Percentiles rank a stretch among this genome's conserved stretches.
Evolutionary conservation across 169 alveolate species (phyloP).

Genomic region (Plasmodium gonderi): DNA sequence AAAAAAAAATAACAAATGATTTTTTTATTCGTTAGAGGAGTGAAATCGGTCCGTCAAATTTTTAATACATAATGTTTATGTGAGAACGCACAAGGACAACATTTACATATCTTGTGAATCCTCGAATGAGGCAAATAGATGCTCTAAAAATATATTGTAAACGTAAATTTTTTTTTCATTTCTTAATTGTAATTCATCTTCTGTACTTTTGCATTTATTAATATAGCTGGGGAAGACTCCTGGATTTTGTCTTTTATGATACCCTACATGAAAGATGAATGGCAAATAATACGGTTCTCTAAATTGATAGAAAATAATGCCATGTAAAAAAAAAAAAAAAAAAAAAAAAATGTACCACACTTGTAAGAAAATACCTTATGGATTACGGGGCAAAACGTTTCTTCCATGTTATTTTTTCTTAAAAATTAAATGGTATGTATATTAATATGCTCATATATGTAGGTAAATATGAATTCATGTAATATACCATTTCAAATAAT

Average conservation of each 20-base stretch:
- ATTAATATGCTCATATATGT: not conserved
- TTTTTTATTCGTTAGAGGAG: not conserved
- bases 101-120: too few relatives aligned
- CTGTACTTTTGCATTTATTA: slow-evolving; percentile 86
- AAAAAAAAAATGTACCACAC: slow-evolving; percentile 1
- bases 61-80: not conserved
- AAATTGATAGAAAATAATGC: not conserved
- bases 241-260: slow-evolving; percentile 81
- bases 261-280: slow-evolving; percentile 75
- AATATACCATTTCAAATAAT: too few relatives aligned
- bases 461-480: not conserved
- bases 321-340: not conserved
- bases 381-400: slow-evolving; percentile 86
- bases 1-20: not conserved
- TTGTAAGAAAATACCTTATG: slow-evolving; percentile 83
- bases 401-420: slow-evolving; percentile 58
- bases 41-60: not conserved
- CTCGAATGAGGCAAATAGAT: not conserved
- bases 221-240: slow-evolving; percentile 90
- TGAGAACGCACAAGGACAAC: not conserved
- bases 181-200: not conserved
- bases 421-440: not conserved
- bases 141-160: not conserved
- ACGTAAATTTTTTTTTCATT: not conserved
- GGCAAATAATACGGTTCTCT: not conserved